Conservation (phyloP, 352 stramenopile species). For the Phytophthora macrochlamydospora region DNA sequence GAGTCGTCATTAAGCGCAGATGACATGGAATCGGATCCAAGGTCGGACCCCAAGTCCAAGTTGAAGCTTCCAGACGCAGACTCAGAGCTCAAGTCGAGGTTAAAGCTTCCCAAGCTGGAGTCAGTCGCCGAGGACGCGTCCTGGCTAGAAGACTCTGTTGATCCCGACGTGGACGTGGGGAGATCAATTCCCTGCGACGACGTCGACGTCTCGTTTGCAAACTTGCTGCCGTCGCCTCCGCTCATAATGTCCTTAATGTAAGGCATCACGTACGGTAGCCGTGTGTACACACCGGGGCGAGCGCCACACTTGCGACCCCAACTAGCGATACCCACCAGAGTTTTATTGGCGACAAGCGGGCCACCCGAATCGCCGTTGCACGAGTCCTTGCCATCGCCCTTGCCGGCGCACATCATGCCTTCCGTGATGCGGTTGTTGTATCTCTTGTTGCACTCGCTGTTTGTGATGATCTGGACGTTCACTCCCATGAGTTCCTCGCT, state of each 20-base stretch:
- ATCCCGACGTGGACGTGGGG: background rate
- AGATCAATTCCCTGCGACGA: background rate
- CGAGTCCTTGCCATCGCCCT: slow-evolving; percentile 37
- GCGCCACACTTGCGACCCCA: slow-evolving; percentile 47
- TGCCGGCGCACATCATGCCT: slow-evolving; percentile 46
- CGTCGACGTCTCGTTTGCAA: background rate
- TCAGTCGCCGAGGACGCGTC: background rate
- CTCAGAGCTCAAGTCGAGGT: background rate
- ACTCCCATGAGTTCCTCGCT: slow-evolving; percentile 40
- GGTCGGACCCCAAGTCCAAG: background rate
- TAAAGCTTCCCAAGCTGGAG: background rate
- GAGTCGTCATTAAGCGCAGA: background rate
- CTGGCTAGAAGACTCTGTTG: background rate
- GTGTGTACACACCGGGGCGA: slow-evolving; percentile 41
- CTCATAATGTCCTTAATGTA: slow-evolving; percentile 25
- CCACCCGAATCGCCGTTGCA: slow-evolving; percentile 62
- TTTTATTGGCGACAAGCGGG: slow-evolving; percentile 38
- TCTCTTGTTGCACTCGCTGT: slow-evolving; percentile 42
- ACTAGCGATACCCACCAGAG: slow-evolving; percentile 49
- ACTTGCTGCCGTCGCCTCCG: slow-evolving; percentile 3
- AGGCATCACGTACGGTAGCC: slow-evolving; percentile 39
- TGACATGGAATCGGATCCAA: background rate
- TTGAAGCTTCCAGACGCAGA: background rate
- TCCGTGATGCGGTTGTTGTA: slow-evolving; percentile 48
- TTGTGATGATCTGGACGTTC: slow-evolving; percentile 45